Base-by-base conservation (phyloP, 352 stramenopile genomes). In the Pythium guiyangense region DNA sequence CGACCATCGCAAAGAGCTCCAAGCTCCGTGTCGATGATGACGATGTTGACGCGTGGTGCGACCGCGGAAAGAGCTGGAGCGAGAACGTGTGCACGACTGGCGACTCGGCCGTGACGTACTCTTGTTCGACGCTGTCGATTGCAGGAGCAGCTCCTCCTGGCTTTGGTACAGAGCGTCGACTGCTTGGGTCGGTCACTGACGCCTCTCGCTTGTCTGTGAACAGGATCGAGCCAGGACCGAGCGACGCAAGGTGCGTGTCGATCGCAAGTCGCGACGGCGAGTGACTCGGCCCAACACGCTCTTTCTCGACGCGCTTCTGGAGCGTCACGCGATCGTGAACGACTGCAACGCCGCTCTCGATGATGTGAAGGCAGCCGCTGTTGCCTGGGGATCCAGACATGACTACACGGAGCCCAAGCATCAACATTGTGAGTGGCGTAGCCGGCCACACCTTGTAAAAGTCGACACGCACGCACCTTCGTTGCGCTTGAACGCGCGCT, bases 31-130 rank as follows among this genome's bases (percentile, higher is more conserved):
- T n/a, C n/a, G 29, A 52, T n/a, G n/a, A n/a, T 6, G 18, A 49
- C 17, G 11, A 14, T 8, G 20, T 20, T 49, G 20, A 49, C 27
- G n/a, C 52, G 2, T 22, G 2, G 52, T 51, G 15, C 40, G 56
- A 62, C 12, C 52, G 31, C 26, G 54, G 59, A 46, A 69, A 70
- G 10, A 80, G 52, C 40, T 75, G 49, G 25, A 81, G 44, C 14
- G 44, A 60, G 2, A 73, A 64, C 4, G 66, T 65, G 18, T 58
- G 62, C 6, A 84, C 70, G 8, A 64, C 44, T 0, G 74, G 74
- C 2, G 74, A 79, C 31, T 84, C 74, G 17, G 66, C 71, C 10
- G 77, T 52, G 20, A 67, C 60, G 39, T 75, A 84, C 39, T 79
- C 60, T 17, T 40, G 43, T 3, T 34, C 6, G 34, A 17, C 37